Percentiles rank a stretch among this genome's conserved stretches.
phyloP scores from a whole-genome alignment of 495 filamentous ascomycete genomes.

The Amorphotheca resinae region DNA sequence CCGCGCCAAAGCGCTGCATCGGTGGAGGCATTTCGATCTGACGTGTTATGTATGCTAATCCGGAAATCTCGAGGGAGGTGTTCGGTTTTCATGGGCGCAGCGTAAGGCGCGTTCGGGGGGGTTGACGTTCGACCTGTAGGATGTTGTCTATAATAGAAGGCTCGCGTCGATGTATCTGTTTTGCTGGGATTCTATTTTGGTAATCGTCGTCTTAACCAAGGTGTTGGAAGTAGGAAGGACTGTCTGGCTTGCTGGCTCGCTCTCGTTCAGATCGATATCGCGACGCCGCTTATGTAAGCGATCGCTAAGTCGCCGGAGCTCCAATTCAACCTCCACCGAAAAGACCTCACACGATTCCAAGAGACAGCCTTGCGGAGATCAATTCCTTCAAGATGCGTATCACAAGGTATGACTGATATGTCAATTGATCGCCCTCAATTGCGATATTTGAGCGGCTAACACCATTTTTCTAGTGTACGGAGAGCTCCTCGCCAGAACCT shows the following conservation, averaged over 20 bases:
- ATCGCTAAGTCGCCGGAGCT: too few relatives aligned
- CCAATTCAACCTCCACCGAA: conserved; percentile 1
- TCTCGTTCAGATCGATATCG: conserved; percentile 5
- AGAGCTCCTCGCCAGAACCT: conserved; percentile 46
- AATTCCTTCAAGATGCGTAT: conserved; percentile 16
- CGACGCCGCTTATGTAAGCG: conserved; percentile 4
- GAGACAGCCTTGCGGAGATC: conserved; percentile 10
- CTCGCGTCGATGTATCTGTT: neutral
- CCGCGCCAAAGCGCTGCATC: conserved; percentile 37
- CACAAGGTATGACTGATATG: conserved; percentile 10
- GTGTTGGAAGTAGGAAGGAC: conserved; percentile 7
- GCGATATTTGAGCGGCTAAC: neutral
- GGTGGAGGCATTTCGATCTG: conserved; percentile 36
- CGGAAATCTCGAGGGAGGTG: conserved; percentile 17
- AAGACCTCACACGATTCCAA: neutral
- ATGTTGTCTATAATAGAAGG: neutral
- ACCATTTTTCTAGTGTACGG: conserved; percentile 7
- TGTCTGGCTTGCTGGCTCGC: neutral
- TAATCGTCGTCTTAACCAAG: neutral
- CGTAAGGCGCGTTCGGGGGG: conserved; percentile 8
- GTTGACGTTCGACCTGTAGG: neutral
- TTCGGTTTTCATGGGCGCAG: conserved; percentile 21
- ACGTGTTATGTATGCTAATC: conserved; percentile 16
- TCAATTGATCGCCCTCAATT: conserved; percentile 3
- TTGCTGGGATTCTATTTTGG: neutral